Conservation (phyloP, 768 basidiomycete genomes). For the Daedalea quercina region DNA sequence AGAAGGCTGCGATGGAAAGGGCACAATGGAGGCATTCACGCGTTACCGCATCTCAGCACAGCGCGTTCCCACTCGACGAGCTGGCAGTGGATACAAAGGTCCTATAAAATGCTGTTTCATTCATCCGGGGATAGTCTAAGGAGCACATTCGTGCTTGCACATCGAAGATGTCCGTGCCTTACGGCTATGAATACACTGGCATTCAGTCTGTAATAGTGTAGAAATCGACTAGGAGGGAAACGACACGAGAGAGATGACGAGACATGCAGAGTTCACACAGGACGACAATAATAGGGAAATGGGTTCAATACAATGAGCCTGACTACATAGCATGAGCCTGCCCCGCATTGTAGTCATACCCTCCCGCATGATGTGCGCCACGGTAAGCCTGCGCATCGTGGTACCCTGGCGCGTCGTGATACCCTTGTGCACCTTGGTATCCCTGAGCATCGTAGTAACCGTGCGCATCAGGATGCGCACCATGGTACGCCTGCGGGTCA, state of each 20-base stretch:
- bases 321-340: conserved; percentile 22
- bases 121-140: too few species aligned
- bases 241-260: neutral
- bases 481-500: conserved; percentile 4
- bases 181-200: conserved; percentile 8
- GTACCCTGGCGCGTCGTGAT: conserved; percentile 4
- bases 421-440: neutral
- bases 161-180: conserved; percentile 4
- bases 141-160: neutral
- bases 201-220: conserved; percentile 4
- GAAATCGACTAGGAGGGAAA: neutral
- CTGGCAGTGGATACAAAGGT: too few species aligned
- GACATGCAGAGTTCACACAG: neutral
- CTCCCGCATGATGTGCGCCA: conserved; percentile 1
- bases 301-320: neutral
- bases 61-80: neutral
- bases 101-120: too few species aligned
- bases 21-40: conserved; percentile 32
- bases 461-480: neutral
- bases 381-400: conserved; percentile 8
- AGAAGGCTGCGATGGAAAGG: conserved; percentile 33
- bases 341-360: conserved; percentile 18
- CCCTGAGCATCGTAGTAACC: neutral
- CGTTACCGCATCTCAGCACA: conserved; percentile 16
- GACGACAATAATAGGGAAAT: neutral